Conservation (phyloP, 2,329 filamentous ascomycete species). For the Podosphaera aphanis region DNA sequence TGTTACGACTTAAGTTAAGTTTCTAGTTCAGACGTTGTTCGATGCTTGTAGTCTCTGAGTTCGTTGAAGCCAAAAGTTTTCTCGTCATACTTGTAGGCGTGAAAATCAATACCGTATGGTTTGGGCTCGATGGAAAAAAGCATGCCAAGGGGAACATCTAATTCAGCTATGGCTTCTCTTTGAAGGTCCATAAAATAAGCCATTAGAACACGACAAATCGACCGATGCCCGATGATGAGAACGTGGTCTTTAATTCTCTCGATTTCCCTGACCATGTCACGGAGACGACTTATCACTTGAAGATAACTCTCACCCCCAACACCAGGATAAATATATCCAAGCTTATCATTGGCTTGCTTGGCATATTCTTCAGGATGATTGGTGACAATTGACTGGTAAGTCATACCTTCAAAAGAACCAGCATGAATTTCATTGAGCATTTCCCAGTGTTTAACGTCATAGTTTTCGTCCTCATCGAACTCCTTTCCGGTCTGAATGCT, state of each 20-base stretch:
- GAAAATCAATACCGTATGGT: conserved; percentile 92
- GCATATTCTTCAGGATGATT: conserved; percentile 60
- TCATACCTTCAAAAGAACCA: conserved; percentile 81
- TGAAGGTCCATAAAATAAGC: conserved; percentile 92
- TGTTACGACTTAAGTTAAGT: neutral
- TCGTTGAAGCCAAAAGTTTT: conserved; percentile 60
- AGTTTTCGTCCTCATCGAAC: conserved; percentile 79
- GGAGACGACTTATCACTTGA: conserved; percentile 84
- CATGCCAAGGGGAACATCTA: conserved; percentile 84
- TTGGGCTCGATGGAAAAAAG: conserved; percentile 90
- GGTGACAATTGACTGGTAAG: conserved; percentile 71
- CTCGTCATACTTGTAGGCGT: conserved; percentile 78
- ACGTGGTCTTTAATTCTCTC: conserved; percentile 95
- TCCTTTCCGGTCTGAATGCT: conserved; percentile 70
- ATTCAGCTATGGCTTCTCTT: conserved; percentile 73
- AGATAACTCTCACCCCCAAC: conserved; percentile 91
- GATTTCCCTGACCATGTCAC: conserved; percentile 87
- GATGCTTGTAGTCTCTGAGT: conserved; percentile 60
- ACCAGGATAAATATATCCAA: conserved; percentile 89
- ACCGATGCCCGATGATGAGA: conserved; percentile 76
- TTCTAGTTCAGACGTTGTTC: conserved; percentile 21
- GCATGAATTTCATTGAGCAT: conserved; percentile 95
- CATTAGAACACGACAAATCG: conserved; percentile 73
- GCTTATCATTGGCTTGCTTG: conserved; percentile 62
- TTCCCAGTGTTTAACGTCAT: conserved; percentile 90